Evolutionary conservation across 2,329 filamentous ascomycete genomes (phyloP).

Genomic region (Ophiostoma australiae): DNA sequence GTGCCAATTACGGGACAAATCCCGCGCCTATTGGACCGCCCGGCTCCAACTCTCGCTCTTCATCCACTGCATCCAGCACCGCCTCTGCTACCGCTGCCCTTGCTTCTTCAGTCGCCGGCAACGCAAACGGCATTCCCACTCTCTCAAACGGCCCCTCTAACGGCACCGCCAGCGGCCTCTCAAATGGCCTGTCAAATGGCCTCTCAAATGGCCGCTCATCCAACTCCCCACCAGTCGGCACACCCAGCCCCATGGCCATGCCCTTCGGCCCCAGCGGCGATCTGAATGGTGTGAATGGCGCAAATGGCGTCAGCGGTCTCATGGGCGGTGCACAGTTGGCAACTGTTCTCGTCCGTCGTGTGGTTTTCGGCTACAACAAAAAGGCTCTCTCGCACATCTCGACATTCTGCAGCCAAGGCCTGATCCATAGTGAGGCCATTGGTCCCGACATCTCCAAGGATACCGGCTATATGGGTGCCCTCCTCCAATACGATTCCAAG

Average conservation of each 20-base stretch:
- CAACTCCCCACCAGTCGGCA: not conserved
- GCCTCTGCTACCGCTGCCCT: not conserved
- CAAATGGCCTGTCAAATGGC: not conserved
- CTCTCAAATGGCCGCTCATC: not conserved
- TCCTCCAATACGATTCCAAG: not conserved
- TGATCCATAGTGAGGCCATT: not conserved
- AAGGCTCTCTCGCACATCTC: not conserved
- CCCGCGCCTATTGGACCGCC: slow-evolving; percentile 9
- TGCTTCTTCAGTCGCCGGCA: not conserved
- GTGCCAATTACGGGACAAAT: not conserved
- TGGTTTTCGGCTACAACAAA: not conserved
- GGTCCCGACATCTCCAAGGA: not conserved
- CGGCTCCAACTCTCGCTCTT: not conserved
- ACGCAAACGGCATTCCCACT: not conserved
- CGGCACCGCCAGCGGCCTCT: not conserved
- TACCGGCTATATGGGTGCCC: not conserved
- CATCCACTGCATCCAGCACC: not conserved
- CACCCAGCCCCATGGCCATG: not conserved
- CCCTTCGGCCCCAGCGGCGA: not conserved
- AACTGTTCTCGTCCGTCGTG: not conserved
- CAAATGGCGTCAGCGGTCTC: not conserved
- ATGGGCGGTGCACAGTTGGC: not conserved
- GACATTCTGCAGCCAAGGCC: not conserved
- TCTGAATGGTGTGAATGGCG: not conserved
- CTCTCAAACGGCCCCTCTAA: not conserved